Conservation (phyloP, 768 basidiomycete genomes). For the Grammothele lineata region DNA sequence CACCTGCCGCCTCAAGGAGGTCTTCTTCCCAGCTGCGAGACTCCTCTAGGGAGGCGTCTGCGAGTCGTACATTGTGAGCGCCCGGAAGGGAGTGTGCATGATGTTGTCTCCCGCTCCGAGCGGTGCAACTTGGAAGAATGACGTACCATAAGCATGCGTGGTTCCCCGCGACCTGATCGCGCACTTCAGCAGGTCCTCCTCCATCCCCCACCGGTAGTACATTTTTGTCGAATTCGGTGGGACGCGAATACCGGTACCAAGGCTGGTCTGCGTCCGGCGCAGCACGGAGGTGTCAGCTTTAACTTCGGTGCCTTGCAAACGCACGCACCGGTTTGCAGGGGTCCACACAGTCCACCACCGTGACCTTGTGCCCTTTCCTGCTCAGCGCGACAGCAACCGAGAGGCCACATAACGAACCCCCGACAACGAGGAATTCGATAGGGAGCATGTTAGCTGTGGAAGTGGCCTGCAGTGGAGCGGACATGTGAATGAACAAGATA, state of each 20-base stretch:
- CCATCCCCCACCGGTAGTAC: conserved; percentile 53
- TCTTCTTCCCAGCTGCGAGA: conserved; percentile 49
- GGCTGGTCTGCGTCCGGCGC: conserved; percentile 12
- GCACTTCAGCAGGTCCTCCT: conserved; percentile 39
- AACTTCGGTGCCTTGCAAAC: neutral
- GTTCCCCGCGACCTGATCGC: conserved; percentile 41
- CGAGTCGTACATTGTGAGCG: too few relatives aligned
- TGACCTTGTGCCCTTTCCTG: conserved; percentile 33
- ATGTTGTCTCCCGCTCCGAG: too few relatives aligned
- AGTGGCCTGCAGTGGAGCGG: too few relatives aligned
- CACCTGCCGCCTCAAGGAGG: conserved; percentile 44
- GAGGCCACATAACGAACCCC: conserved; percentile 33
- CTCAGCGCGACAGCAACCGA: conserved; percentile 30
- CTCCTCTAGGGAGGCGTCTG: too few relatives aligned
- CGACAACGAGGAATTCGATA: conserved; percentile 30
- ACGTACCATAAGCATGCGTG: too few relatives aligned
- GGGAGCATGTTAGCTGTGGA: conserved; percentile 14
- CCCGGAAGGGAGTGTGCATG: too few relatives aligned
- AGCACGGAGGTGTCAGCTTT: too few relatives aligned
- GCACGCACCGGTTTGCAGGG: conserved; percentile 25
- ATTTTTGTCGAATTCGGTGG: conserved; percentile 58
- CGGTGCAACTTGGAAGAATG: too few relatives aligned
- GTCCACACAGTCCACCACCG: conserved; percentile 27
- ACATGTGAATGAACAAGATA: too few relatives aligned
- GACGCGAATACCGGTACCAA: conserved; percentile 35